Conservation (phyloP, 140 eudicot species). For the Oenanthe javanica region DNA sequence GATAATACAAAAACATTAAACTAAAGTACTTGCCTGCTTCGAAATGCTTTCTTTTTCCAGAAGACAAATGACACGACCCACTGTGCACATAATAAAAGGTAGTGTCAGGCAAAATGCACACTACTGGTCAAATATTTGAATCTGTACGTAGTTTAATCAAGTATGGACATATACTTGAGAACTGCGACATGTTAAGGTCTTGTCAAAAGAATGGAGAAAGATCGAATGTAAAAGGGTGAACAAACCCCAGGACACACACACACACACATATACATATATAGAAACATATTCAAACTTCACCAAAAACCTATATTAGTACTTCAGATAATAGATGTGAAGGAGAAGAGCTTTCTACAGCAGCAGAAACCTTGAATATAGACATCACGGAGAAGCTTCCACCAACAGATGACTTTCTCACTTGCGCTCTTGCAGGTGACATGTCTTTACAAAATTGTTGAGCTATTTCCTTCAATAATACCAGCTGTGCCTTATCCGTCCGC, state of each 20-base stretch:
- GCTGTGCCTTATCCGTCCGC: conserved; percentile 88
- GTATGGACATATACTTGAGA: background rate
- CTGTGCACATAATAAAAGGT: conserved; percentile 30
- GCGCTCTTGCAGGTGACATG: conserved; percentile 32
- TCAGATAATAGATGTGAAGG: background rate
- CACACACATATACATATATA: background rate
- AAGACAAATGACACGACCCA: conserved; percentile 43
- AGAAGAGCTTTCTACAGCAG: background rate
- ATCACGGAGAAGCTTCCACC: conserved; percentile 33
- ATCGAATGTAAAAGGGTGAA: background rate
- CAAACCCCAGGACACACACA: background rate
- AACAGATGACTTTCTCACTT: conserved; percentile 36
- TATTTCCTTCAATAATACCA: conserved; percentile 64
- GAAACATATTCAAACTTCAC: background rate
- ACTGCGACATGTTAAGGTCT: background rate
- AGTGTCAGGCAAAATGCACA: background rate
- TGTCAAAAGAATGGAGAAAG: background rate
- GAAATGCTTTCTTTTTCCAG: conserved; percentile 56
- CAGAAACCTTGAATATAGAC: conserved; percentile 30
- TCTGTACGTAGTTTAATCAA: background rate
- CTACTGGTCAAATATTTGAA: background rate
- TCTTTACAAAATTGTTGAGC: conserved; percentile 80
- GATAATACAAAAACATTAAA: background rate
- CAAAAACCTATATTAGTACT: background rate
- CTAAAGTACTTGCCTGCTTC: conserved; percentile 47